Conservation (phyloP, 371 early-diverging fungal species). For the Saksenaea oblongispora region DNA sequence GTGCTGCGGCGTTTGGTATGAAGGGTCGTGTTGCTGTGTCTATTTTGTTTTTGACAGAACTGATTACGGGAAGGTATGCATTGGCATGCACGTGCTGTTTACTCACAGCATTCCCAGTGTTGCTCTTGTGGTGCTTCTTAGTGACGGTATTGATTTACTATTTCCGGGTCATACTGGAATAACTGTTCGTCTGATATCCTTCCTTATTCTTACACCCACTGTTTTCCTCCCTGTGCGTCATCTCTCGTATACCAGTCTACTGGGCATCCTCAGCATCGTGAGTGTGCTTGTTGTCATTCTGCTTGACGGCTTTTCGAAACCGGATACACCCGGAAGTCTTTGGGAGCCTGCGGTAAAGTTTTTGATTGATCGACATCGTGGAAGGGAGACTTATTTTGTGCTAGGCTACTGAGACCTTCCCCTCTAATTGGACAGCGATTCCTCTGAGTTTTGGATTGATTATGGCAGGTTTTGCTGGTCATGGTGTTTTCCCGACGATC, state of each 20-base stretch:
- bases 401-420: slow-evolving; percentile 42
- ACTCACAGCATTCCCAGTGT: no score
- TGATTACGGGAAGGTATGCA: slow-evolving; percentile 65
- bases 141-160: slow-evolving; percentile 45
- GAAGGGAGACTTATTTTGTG: slow-evolving; percentile 3
- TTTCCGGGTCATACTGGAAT: slow-evolving; percentile 34
- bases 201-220: slow-evolving; percentile 48
- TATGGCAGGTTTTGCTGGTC: slow-evolving; percentile 53
- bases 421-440: slow-evolving; percentile 32
- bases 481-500: slow-evolving; percentile 49
- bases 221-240: slow-evolving; percentile 51
- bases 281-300: slow-evolving; percentile 46
- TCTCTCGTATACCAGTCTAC: slow-evolving; percentile 50
- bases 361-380: background rate
- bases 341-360: slow-evolving; percentile 47
- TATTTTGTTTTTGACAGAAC: slow-evolving; percentile 63
- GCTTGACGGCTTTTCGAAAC: slow-evolving; percentile 52
- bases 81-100: background rate
- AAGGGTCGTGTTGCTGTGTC: slow-evolving; percentile 52
- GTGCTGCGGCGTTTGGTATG: slow-evolving; percentile 68
- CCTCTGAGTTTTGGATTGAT: slow-evolving; percentile 46
- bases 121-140: slow-evolving; percentile 45
- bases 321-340: slow-evolving; percentile 59
- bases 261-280: slow-evolving; percentile 53
- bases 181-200: slow-evolving; percentile 33